A percentile compares a stretch with the other conserved stretches of the same genome.
phyloP scores from a whole-genome alignment of 1,284 basidiomycete species.

The Leccinum holopus region DNA sequence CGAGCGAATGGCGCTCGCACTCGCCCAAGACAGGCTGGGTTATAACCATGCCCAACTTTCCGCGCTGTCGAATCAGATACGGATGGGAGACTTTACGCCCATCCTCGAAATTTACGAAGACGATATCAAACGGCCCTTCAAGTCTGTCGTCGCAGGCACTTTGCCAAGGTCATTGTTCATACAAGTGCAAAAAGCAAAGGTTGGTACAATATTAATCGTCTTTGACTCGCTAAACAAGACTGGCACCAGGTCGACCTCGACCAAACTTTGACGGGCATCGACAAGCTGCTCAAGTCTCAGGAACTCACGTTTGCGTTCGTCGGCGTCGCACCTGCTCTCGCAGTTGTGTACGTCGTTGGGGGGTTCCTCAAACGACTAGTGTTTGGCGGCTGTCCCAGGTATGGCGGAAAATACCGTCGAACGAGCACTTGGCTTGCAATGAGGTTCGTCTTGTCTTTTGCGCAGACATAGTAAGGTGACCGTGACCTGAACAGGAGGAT shows the following conservation, averaged over 20 bases:
- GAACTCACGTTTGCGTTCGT: conserved; percentile 98
- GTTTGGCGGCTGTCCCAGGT: conserved; percentile 41
- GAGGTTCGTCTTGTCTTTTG: conserved; percentile 41
- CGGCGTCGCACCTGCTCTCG: conserved; percentile 89
- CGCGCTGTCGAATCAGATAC: conserved; percentile 65
- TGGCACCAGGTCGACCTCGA: conserved; percentile 80
- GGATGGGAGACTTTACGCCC: conserved; percentile 83
- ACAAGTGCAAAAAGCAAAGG: conserved; percentile 97
- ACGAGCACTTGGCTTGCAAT: conserved; percentile 61
- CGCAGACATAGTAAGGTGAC: no score
- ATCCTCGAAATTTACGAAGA: conserved; percentile 90
- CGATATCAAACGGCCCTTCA: conserved; percentile 86
- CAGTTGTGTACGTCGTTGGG: conserved; percentile 72
- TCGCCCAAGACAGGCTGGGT: conserved; percentile 78
- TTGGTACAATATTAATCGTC: conserved; percentile 32
- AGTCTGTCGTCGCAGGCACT: conserved; percentile 78
- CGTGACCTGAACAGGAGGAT: no score
- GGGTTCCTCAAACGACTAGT: conserved; percentile 44
- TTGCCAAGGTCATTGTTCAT: conserved; percentile 87
- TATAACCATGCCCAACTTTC: conserved; percentile 64
- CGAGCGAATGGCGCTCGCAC: conserved; percentile 88
- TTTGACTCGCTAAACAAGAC: neutral
- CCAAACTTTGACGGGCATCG: conserved; percentile 82
- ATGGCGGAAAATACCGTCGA: conserved; percentile 52
- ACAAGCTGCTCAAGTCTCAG: conserved; percentile 91